Base-by-base conservation (phyloP, 441 rosid genomes). In the Jatropha podagrica region DNA sequence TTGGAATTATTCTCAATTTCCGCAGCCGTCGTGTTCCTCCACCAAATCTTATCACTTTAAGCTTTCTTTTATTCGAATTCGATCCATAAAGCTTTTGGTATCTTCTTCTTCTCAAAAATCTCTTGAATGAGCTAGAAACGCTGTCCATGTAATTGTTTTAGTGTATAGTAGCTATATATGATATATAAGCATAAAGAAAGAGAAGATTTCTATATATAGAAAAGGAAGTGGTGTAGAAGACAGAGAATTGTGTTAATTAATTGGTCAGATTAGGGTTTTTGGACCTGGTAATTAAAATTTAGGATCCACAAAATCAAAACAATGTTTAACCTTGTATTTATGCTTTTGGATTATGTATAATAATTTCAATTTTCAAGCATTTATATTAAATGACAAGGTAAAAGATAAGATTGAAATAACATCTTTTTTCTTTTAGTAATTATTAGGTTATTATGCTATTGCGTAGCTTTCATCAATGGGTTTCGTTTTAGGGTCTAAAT, bases 61-160 rank as follows among this genome's bases (percentile, higher is more conserved):
- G 71, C 75, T 76, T 71, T 46, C 64, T 63, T 63, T 42, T 64
- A 46, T 14, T 42, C 32, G 10, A 40, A 3, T 15, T 54, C 41
- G 46, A 12, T 37, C 70, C 37, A 0, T 46, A 9, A 38, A 72
- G 59, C 12, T 38, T 71, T 66, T 65, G 66, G 72, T 76, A 76
- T 69, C 48, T 61, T 63, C 69, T 69, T 61, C 74, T 76, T 65
- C 78, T 69, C 78, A 68, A 69, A n/a, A 11, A 61, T 73, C 77
- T 81, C 78, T 73, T 84, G 27, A 38, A 60, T 60, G 75, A 17
- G 4, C 58, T 51, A 72, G 55, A 61, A 14, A 59, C 27, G 4
- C 37, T 60, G 32, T 61, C 75, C 75, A 72, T 72, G 1, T 44
- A 44, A 44, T 44, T 44, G 10, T 17, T 60, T 13, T 0, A 7